phyloP scores from a whole-genome alignment of 495 filamentous ascomycete genomes.

The Neurospora tetraspora region DNA sequence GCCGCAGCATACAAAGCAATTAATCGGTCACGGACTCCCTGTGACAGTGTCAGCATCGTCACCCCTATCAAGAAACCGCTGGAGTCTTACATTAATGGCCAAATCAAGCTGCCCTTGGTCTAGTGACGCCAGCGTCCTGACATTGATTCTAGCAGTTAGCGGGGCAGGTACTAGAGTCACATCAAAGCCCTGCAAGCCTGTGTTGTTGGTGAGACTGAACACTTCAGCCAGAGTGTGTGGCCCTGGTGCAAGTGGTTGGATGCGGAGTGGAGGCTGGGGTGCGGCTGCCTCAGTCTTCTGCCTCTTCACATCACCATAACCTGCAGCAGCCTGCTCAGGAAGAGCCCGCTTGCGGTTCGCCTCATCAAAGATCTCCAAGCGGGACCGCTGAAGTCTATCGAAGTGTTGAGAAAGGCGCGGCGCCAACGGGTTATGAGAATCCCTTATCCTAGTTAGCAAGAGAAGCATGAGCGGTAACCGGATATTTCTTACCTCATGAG shows the following conservation, averaged over 20 bases:
- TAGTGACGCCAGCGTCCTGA: conserved; percentile 56
- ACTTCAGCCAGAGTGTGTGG: conserved; percentile 68
- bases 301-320: conserved; percentile 36
- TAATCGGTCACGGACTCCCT: conserved; percentile 32
- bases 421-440: conserved; percentile 55
- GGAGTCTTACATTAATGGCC: conserved; percentile 53
- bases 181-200: conserved; percentile 66
- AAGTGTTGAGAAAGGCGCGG: conserved; percentile 72
- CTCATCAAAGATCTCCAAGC: conserved; percentile 67
- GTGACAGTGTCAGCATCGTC: conserved; percentile 16
- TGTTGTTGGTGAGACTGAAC: conserved; percentile 72
- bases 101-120: conserved; percentile 54
- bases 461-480: background rate
- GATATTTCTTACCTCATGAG: conserved; percentile 51
- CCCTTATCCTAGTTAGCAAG: conserved; percentile 38
- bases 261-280: conserved; percentile 36
- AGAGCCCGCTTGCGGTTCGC: conserved; percentile 63
- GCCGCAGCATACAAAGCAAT: conserved; percentile 18
- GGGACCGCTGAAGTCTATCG: conserved; percentile 63
- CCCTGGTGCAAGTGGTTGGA: conserved; percentile 60
- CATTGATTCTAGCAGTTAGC: conserved; percentile 64
- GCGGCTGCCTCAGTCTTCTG: conserved; percentile 21
- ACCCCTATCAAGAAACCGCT: conserved; percentile 23
- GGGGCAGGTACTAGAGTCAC: conserved; percentile 65
- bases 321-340: conserved; percentile 55